Conservation (phyloP, 768 basidiomycete species). For the Crepidotus variabilis region DNA sequence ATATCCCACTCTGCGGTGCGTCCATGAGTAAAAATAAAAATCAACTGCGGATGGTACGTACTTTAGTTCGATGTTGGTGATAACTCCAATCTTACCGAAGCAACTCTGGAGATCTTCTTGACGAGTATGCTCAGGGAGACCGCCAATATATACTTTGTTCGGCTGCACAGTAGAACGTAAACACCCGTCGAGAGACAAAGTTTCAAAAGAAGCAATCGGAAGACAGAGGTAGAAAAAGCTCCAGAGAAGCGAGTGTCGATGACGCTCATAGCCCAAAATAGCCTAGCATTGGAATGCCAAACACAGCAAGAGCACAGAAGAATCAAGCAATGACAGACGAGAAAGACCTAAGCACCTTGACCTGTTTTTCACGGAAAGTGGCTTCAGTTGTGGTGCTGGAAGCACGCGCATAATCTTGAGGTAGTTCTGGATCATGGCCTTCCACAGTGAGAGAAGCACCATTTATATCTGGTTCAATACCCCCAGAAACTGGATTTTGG, state of each 20-base stretch:
- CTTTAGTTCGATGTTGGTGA: slow-evolving; percentile 81
- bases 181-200: slow-evolving; percentile 56
- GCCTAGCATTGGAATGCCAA: slow-evolving; percentile 37
- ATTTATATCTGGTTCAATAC: slow-evolving; percentile 40
- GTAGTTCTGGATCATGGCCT: slow-evolving; percentile 46
- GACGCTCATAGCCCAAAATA: slow-evolving; percentile 32
- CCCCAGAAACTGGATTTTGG: slow-evolving; percentile 37
- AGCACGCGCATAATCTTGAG: slow-evolving; percentile 45
- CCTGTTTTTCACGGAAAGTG: slow-evolving; percentile 68
- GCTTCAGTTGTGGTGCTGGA: slow-evolving; percentile 48
- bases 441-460: slow-evolving; percentile 43
- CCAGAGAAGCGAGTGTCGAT: slow-evolving; percentile 32
- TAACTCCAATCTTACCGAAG: slow-evolving; percentile 80
- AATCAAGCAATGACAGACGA: slow-evolving; percentile 35
- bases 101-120: slow-evolving; percentile 83
- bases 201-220: slow-evolving; percentile 49
- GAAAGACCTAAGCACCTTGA: slow-evolving; percentile 84
- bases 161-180: slow-evolving; percentile 76
- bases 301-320: slow-evolving; percentile 27
- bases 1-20: slow-evolving; percentile 64
- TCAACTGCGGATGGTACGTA: slow-evolving; percentile 33
- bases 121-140: slow-evolving; percentile 82
- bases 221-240: slow-evolving; percentile 37
- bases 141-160: slow-evolving; percentile 92
- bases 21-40: slow-evolving; percentile 10